Percentiles rank a stretch among this genome's conserved stretches.
Conservation (phyloP, 768 basidiomycete species). For the Suillus sp. region DNA sequence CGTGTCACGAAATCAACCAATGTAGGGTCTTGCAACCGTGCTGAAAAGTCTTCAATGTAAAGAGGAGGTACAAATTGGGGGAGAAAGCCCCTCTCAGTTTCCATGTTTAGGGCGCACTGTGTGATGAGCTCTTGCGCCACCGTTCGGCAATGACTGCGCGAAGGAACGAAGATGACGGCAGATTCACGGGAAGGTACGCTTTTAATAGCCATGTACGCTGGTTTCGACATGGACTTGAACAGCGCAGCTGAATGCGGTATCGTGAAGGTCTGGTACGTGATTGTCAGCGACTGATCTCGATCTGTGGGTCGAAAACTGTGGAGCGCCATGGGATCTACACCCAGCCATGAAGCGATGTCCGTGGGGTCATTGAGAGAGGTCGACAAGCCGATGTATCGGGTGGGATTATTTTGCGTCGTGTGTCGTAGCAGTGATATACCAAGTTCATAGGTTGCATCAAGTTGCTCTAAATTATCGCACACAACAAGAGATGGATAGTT, state of each 20-base stretch:
- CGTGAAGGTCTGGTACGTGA: slow-evolving; percentile 75
- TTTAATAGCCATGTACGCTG: slow-evolving; percentile 77
- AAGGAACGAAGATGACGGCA: slow-evolving; percentile 87
- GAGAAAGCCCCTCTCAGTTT: slow-evolving; percentile 69
- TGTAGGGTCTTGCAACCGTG: slow-evolving; percentile 58
- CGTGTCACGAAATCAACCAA: slow-evolving; percentile 76
- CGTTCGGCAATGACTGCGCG: slow-evolving; percentile 69
- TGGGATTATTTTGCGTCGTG: slow-evolving; percentile 58
- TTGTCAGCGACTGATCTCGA: slow-evolving; percentile 75
- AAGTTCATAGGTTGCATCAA: slow-evolving; percentile 83
- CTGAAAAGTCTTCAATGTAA: slow-evolving; percentile 59
- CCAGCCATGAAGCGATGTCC: slow-evolving; percentile 84
- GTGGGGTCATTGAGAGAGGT: slow-evolving; percentile 78
- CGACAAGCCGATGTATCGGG: slow-evolving; percentile 78
- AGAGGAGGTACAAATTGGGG: slow-evolving; percentile 50
- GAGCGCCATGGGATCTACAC: slow-evolving; percentile 60
- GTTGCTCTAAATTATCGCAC: slow-evolving; percentile 82
- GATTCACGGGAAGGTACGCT: slow-evolving; percentile 45
- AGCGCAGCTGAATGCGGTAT: slow-evolving; percentile 85
- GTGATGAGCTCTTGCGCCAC: slow-evolving; percentile 87
- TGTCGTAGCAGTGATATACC: slow-evolving; percentile 72
- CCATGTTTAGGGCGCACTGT: slow-evolving; percentile 77
- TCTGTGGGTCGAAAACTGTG: slow-evolving; percentile 82
- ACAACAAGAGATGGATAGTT: slow-evolving; percentile 64
- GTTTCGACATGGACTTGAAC: slow-evolving; percentile 91